Conservation (phyloP, 495 filamentous ascomycete species). For the Pyrenopolyporus hunteri region DNA sequence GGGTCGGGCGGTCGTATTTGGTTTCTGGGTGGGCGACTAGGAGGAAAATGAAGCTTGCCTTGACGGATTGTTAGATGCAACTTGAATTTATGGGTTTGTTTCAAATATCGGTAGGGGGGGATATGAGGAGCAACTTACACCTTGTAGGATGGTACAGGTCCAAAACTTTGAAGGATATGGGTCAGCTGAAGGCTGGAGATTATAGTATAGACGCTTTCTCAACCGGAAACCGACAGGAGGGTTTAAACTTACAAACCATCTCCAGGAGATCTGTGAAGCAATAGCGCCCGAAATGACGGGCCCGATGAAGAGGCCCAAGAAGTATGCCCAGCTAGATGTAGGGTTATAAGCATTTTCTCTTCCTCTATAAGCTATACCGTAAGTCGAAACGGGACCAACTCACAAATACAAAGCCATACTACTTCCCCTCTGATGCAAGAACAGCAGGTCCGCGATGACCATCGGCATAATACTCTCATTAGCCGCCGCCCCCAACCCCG, state of each 20-base stretch:
- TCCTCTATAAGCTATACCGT: background rate
- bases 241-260: slow-evolving; percentile 43
- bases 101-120: slow-evolving; percentile 1
- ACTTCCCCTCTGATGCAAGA: slow-evolving; percentile 66
- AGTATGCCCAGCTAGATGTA: slow-evolving; percentile 44
- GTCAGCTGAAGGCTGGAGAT: slow-evolving; percentile 2
- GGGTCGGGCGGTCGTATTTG: slow-evolving; percentile 57
- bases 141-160: slow-evolving; percentile 39
- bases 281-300: slow-evolving; percentile 67
- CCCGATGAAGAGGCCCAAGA: slow-evolving; percentile 53
- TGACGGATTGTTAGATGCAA: slow-evolving; percentile 39
- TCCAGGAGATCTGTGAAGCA: slow-evolving; percentile 62
- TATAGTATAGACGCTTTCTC: background rate
- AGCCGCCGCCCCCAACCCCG: slow-evolving; percentile 63
- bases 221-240: slow-evolving; percentile 34
- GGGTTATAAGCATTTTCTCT: slow-evolving; percentile 4
- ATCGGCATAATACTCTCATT: slow-evolving; percentile 64
- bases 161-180: slow-evolving; percentile 21
- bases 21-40: slow-evolving; percentile 57
- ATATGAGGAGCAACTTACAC: slow-evolving; percentile 52
- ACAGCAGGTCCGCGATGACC: slow-evolving; percentile 67
- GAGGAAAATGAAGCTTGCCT: slow-evolving; percentile 35
- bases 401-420: slow-evolving; percentile 70
- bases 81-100: background rate
- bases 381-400: slow-evolving; percentile 35